Base-by-base conservation (phyloP, 2,329 filamentous ascomycete species). In the Diaporthe batatas region DNA sequence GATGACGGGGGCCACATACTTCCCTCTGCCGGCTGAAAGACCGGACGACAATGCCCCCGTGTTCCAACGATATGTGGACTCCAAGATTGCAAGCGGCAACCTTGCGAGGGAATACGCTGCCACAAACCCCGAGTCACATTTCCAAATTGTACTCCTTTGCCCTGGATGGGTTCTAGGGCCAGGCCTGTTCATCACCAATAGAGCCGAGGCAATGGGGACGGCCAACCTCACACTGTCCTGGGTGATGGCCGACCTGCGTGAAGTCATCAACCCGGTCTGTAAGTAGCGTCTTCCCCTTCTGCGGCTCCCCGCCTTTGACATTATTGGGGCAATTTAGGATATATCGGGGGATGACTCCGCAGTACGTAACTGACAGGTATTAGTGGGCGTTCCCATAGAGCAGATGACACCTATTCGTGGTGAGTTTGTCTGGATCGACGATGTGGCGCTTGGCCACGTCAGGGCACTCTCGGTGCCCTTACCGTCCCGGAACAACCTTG, bases 141-240 rank as follows among this genome's bases (percentile, higher is more conserved):
- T 71, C 36, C 34, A 65, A 58, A n/a, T 47, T n/a, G 58, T 71
- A 21, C 18, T 71, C 6, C 49, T 71, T 12, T 71, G 69, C n/a
- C 69, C 69, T 21, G 58, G 44, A 5, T 71, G 69, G 69, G 14
- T 65, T 25, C 18, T 71, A 4, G 69, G 69, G 8, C 69, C 69
- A 23, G 59, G 57, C 8, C 36, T 64, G 58, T 42, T 67, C 25
- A 39, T 55, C 21, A 44, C 34, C 11, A 71, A 42, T 34, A 65
- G 49, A 58, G 16, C 23, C 12, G 58, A 71, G 58, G 59, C 51
- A 7, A n/a, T 65, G 23, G 23, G 8, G 34, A 71, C 70, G 12
- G 59, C 70, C 2, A 65, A 71, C 29, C 29, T 71, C 2, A 67
- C 51, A 12, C 51, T 71, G 1, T 23, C 49, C 7, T 71, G 70